A percentile compares a stretch with the other conserved stretches of the same genome.
Evolutionary conservation across 2,329 filamentous ascomycete genomes (phyloP).

Genomic region (Fusarium pseudoanthophilum): DNA sequence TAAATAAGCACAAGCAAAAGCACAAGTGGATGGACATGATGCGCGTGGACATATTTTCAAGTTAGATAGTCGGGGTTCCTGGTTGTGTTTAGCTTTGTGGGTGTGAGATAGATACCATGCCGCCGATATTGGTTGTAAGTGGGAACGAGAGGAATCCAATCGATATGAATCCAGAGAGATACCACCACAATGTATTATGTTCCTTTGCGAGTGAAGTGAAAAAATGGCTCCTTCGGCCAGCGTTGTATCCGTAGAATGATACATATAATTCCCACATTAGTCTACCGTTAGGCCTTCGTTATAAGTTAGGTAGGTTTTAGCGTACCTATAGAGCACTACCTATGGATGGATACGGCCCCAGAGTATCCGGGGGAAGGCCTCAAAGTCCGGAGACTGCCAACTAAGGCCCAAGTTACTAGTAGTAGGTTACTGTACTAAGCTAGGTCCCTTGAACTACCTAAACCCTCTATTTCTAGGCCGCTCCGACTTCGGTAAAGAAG

Average conservation of each 20-base stretch:
- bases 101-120: constrained; percentile 44
- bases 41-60: constrained; percentile 27
- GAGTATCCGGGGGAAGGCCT: neutral
- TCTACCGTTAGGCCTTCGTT: neutral
- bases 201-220: neutral
- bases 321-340: neutral
- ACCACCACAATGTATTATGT: neutral
- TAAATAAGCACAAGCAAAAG: neutral
- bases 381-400: neutral
- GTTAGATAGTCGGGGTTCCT: constrained; percentile 36
- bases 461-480: neutral
- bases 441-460: neutral
- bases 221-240: neutral
- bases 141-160: constrained; percentile 18
- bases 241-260: neutral
- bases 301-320: neutral
- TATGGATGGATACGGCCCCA: neutral
- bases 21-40: constrained; percentile 4
- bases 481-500: constrained; percentile 33
- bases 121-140: constrained; percentile 34
- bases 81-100: constrained; percentile 39
- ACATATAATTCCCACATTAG: neutral
- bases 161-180: constrained; percentile 13
- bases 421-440: too few species aligned
- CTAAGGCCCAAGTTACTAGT: neutral